A percentile compares a stretch with the other conserved stretches of the same genome.
Conservation (phyloP, 2,329 filamentous ascomycete species). For the Paracoccidioides lutzii region DNA sequence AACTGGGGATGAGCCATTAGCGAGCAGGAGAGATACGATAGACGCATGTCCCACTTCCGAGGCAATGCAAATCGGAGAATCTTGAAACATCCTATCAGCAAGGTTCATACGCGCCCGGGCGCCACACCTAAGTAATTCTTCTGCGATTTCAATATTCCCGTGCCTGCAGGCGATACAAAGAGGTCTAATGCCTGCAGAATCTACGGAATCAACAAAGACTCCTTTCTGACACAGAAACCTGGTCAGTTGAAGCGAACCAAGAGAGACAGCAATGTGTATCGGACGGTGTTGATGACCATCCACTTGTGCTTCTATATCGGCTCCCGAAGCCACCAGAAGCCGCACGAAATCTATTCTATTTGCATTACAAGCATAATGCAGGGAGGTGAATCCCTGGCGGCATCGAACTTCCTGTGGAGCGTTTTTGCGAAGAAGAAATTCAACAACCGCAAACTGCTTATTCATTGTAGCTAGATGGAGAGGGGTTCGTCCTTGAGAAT, state of each 20-base stretch:
- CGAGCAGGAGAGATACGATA: constrained; percentile 22
- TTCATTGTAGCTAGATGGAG: constrained; percentile 26
- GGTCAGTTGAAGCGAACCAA: constrained; percentile 19
- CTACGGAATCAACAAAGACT: constrained; percentile 19
- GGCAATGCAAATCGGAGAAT: constrained; percentile 28
- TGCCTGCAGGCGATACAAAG: constrained; percentile 25
- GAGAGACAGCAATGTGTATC: constrained; percentile 23
- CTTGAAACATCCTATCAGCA: constrained; percentile 18
- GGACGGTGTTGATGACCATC: constrained; percentile 18
- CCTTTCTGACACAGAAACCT: constrained; percentile 21
- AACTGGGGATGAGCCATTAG: constrained; percentile 22
- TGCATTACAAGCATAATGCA: constrained; percentile 28
- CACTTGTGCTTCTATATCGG: constrained; percentile 24
- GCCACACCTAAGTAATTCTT: constrained; percentile 22
- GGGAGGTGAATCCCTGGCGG: constrained; percentile 17
- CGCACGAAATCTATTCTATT: constrained; percentile 19
- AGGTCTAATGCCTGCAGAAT: constrained; percentile 21
- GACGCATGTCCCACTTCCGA: constrained; percentile 23
- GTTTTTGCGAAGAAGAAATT: constrained; percentile 24
- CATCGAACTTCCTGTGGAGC: constrained; percentile 21
- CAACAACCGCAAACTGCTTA: constrained; percentile 26
- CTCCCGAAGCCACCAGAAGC: constrained; percentile 22
- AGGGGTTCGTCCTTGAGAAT: constrained; percentile 22
- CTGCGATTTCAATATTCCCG: constrained; percentile 23
- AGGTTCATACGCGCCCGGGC: constrained; percentile 19